Base-by-base conservation (phyloP, 495 filamentous ascomycete species). In the Articulospora tetracladia region DNA sequence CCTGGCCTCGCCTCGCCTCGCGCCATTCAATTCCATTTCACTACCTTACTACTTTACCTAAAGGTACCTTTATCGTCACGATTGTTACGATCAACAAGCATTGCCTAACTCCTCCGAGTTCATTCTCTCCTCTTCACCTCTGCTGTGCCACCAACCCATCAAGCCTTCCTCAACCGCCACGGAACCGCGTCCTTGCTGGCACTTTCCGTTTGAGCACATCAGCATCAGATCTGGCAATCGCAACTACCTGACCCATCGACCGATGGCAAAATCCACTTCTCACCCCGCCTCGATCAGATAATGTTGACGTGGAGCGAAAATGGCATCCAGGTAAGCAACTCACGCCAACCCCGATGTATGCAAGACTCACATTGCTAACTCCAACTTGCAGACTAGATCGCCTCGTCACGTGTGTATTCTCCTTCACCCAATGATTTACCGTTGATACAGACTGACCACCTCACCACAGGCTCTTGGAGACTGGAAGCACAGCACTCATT, bases 401-500 rank as follows among this genome's bases (percentile, higher is more conserved):
- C 70, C 82, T 96, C 67, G 91, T 96, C 81, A 96, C 91, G 91
- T 96, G 82, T 86, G 91, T 86, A 53, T 53, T 23, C 17, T 53
- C 30, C 26, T 19, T 48, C 62, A 51, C 50, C 27, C 36, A 64
- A 51, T 61, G 34, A 47, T 28, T 53, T 25, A 52, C 28, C 28
- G 15, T 28, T 50, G 8, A 22, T 8, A 52, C 27, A 24, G 23
- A n/a, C 60, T 47, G 50, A 63, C n/a, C 41, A 57, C 53, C 46
- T 51, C 32, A 53, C 34, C 15, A 63, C 67, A 97, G 94, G 46
- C 83, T 98, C 67, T 85, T 98, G 48, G 95, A 98, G 80, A 96
- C 92, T 34, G 94, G 94, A 65, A 97, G 92, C 73, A 98, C 93
- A 58, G 86, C 86, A 67, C 76, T 98, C 55, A 97, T 98, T 59